Evolutionary conservation across 495 filamentous ascomycete genomes (phyloP).

Genomic region (Podospora australis): DNA sequence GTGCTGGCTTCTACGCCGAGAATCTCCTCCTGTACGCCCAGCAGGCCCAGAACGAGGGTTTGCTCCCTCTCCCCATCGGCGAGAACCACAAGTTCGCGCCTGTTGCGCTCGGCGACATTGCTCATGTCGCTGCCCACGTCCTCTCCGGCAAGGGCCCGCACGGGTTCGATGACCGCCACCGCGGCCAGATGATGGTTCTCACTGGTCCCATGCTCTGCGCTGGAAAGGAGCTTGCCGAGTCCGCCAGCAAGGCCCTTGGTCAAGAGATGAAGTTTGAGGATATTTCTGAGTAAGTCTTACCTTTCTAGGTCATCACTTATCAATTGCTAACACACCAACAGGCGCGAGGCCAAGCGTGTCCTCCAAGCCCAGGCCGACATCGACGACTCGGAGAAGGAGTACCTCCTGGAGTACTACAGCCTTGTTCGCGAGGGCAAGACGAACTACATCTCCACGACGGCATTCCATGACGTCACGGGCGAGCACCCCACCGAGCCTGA

Average conservation of each 20-base stretch:
- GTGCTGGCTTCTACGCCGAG: conserved; percentile 51
- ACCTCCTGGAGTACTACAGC: conserved; percentile 52
- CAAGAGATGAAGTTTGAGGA: conserved; percentile 46
- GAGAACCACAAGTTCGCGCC: conserved; percentile 48
- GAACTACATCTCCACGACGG: conserved; percentile 52
- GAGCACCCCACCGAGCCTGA: conserved; percentile 40
- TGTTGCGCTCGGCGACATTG: conserved; percentile 46
- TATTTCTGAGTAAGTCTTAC: conserved; percentile 39
- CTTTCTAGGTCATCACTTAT: not conserved
- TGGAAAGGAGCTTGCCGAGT: conserved; percentile 46
- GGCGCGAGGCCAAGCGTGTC: conserved; percentile 41
- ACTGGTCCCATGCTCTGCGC: conserved; percentile 50
- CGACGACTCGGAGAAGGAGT: conserved; percentile 46
- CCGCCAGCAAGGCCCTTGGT: conserved; percentile 45
- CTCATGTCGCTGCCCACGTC: conserved; percentile 46
- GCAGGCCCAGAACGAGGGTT: conserved; percentile 39
- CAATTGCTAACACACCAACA: conserved; percentile 14
- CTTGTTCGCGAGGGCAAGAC: conserved; percentile 55
- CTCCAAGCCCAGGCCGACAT: conserved; percentile 35
- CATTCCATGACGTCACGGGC: conserved; percentile 51
- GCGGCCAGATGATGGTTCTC: conserved; percentile 49
- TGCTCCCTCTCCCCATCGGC: conserved; percentile 47
- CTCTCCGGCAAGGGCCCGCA: conserved; percentile 45
- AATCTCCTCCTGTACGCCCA: conserved; percentile 47
- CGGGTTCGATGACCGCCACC: conserved; percentile 49